phyloP scores from a whole-genome alignment of 371 early-diverging fungal genomes.

The Encephalitozoon intestinalis region DNA sequence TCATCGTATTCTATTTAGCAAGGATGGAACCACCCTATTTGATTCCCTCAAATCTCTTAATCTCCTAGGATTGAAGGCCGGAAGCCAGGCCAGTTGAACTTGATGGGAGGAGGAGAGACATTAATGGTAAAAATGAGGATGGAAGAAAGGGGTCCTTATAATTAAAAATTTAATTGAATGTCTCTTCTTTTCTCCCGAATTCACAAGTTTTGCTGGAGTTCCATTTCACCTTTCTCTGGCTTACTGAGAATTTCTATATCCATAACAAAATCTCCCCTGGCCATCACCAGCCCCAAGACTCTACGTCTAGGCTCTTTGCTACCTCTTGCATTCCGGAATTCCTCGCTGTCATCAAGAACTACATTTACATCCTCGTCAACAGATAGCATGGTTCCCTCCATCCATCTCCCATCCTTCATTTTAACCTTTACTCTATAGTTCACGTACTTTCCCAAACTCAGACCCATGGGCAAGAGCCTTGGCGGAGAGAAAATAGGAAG shows the following conservation, averaged over 20 bases:
- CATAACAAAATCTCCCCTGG: slow-evolving; percentile 6
- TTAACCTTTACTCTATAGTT: slow-evolving; percentile 9
- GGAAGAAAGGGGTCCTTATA: too few relatives aligned
- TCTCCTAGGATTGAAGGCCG: background rate
- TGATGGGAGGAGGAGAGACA: too few relatives aligned
- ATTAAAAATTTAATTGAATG: too few relatives aligned
- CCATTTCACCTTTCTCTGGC: too few relatives aligned
- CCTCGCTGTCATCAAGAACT: slow-evolving; percentile 23
- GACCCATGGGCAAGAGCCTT: background rate
- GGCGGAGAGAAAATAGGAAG: background rate
- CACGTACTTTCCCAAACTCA: background rate
- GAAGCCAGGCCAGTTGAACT: too few relatives aligned
- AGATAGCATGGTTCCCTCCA: slow-evolving; percentile 18
- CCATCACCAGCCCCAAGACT: slow-evolving; percentile 7
- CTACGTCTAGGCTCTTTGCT: background rate
- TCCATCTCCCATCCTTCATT: slow-evolving; percentile 4
- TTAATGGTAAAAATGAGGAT: too few relatives aligned
- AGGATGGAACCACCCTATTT: background rate
- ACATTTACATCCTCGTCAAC: slow-evolving; percentile 8
- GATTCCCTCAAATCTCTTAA: background rate
- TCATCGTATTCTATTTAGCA: background rate
- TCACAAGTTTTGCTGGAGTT: too few relatives aligned
- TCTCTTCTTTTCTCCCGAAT: too few relatives aligned
- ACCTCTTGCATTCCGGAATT: background rate
- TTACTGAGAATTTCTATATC: slow-evolving; percentile 6